A percentile compares a stretch with the other conserved stretches of the same genome.
Conservation (phyloP, 2,329 filamentous ascomycete genomes). For the Stachybotrys chlorohalonatus region DNA sequence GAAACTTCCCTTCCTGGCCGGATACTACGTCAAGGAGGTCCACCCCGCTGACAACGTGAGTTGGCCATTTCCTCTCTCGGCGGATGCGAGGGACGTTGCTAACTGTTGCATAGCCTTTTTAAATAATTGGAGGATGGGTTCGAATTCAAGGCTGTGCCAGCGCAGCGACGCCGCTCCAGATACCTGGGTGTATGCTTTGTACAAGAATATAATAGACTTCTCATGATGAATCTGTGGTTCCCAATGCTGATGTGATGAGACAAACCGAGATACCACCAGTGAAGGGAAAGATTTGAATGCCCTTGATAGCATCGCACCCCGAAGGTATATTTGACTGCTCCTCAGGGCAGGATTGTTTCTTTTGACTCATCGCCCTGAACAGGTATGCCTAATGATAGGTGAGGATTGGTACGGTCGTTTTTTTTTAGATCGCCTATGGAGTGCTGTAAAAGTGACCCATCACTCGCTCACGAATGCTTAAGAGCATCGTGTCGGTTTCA, state of each 20-base stretch:
- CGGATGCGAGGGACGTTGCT: conserved; percentile 6
- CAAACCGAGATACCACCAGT: too few species aligned
- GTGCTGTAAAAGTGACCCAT: too few species aligned
- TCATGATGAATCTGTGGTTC: conserved; percentile 7
- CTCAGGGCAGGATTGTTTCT: too few species aligned
- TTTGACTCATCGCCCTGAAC: too few species aligned
- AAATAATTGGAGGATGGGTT: conserved; percentile 17
- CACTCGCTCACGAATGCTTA: too few species aligned
- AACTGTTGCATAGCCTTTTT: conserved; percentile 27
- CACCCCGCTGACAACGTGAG: conserved; percentile 55
- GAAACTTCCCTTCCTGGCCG: conserved; percentile 47
- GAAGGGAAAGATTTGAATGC: too few species aligned
- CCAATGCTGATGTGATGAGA: not conserved
- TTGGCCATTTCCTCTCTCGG: conserved; percentile 6
- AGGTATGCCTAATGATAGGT: too few species aligned
- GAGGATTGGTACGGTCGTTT: too few species aligned
- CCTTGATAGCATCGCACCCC: too few species aligned
- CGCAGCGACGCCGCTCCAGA: conserved; percentile 1
- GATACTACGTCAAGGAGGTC: conserved; percentile 42
- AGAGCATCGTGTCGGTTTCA: too few species aligned
- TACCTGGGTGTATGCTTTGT: conserved; percentile 19
- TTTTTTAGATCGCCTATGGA: too few species aligned
- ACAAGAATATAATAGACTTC: conserved; percentile 28
- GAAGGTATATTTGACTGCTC: too few species aligned
- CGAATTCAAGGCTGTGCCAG: conserved; percentile 19